Percentiles rank a stretch among this genome's conserved stretches.
Evolutionary conservation across 2,329 filamentous ascomycete species (phyloP).

Genomic region (Truncatella angustata): DNA sequence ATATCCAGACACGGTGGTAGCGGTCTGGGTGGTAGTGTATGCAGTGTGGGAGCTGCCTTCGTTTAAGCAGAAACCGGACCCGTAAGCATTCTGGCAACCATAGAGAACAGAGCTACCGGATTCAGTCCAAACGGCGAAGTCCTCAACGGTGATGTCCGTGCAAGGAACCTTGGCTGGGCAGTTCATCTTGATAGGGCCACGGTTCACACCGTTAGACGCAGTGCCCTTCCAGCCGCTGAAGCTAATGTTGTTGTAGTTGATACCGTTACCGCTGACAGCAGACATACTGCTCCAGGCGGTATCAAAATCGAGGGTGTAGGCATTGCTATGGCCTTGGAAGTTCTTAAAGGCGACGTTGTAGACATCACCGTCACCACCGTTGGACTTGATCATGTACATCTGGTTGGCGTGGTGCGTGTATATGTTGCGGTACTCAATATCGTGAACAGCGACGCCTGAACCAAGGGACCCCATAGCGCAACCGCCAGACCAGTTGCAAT

Average conservation of each 20-base stretch:
- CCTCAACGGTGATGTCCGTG: conserved; percentile 46
- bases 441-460: conserved; percentile 42
- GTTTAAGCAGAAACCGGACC: conserved; percentile 17
- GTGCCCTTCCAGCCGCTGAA: conserved; percentile 57
- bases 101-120: conserved; percentile 38
- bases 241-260: conserved; percentile 50
- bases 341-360: conserved; percentile 51
- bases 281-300: conserved; percentile 48
- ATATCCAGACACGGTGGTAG: conserved; percentile 15
- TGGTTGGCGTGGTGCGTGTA: conserved; percentile 61
- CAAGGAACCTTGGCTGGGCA: conserved; percentile 52
- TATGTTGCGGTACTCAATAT: conserved; percentile 54
- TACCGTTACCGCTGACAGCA: conserved; percentile 43
- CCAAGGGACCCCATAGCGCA: conserved; percentile 57
- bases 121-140: conserved; percentile 54
- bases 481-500: conserved; percentile 58
- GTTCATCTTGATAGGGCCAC: conserved; percentile 51
- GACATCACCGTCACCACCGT: conserved; percentile 54
- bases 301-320: conserved; percentile 56
- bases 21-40: conserved; percentile 17
- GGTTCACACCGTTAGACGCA: conserved; percentile 43
- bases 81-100: conserved; percentile 35
- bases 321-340: conserved; percentile 59
- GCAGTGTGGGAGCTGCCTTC: conserved; percentile 11
- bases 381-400: conserved; percentile 63